These are phyloP conservation scores for Eucalyptus pauciflora DNA, from an alignment of 345 rosid species.

Conservation along the genomic window DNA sequence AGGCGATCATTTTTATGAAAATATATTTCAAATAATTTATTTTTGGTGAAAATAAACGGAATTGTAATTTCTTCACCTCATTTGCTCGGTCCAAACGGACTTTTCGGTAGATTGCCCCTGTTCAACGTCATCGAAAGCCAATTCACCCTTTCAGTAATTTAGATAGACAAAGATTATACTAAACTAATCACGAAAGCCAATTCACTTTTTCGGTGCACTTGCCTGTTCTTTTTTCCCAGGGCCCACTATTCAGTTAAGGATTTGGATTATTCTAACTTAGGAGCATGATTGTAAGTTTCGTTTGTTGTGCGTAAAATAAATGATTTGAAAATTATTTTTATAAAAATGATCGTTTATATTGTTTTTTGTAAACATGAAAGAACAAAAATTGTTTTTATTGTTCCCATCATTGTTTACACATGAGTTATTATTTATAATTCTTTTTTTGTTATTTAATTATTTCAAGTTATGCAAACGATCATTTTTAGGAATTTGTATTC, in stretches of 20 bases:
- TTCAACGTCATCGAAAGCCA: neutral
- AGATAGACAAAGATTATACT: neutral
- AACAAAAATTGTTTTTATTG: too few relatives aligned
- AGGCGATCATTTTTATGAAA: neutral
- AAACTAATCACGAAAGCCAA: neutral
- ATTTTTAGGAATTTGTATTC: neutral
- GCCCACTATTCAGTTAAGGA: neutral
- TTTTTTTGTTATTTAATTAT: too few relatives aligned
- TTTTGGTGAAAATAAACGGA: neutral
- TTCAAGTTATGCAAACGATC: too few relatives aligned
- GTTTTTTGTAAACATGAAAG: too few relatives aligned
- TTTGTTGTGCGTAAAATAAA: too few relatives aligned
- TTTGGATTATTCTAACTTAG: neutral
- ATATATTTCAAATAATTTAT: neutral
- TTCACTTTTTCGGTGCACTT: neutral
- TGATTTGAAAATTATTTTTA: rapidly evolving
- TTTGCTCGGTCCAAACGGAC: neutral
- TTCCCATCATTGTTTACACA: neutral
- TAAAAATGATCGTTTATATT: too few relatives aligned
- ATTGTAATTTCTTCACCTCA: neutral
- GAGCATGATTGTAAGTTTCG: neutral
- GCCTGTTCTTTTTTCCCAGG: neutral
- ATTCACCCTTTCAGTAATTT: neutral
- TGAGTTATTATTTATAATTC: too few relatives aligned
- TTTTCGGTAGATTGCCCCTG: neutral